Evolutionary conservation across 1,139 yeast species (phyloP), one percentile per base, ranked within the genome.

Genomic region (Zhuliangozyma blackwelliae): DNA sequence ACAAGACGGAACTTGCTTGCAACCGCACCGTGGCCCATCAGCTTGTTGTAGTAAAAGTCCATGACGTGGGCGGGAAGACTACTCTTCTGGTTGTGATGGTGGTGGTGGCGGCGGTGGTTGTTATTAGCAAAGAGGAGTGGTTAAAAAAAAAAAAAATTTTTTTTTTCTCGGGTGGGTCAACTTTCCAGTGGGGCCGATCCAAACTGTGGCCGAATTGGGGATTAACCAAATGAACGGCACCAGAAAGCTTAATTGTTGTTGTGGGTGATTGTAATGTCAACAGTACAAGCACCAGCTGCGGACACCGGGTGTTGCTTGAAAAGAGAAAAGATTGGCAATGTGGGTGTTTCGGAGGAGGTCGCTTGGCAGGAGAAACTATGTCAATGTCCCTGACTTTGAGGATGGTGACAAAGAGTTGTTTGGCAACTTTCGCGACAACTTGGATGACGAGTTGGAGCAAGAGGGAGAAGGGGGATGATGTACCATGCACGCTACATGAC

Each of bases 371-470:
- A 61, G 75, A 49, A 65, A 57, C 37, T 71, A 68, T 41, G 75
- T 70, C 3, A 60, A 57, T 32, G 69, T 72, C 16, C 76, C 75
- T 4, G 65, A 63, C 23, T 51, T 61, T 38, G 72, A 68, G 35
- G 75, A 69, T 35, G 75, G 71, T 33, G 77, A 22, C 5, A 6
- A 7, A 3, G 79, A 72, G 46, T 60, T 75, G 34, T 68, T 75
- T 48, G 77, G 77, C 11, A 65, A 68, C 38, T 72, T 63, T 48
- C 61, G 64, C 37, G 72, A 73, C 40, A 60, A 69, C 41, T 66
- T 67, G 42, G 79, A 75, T 32, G 79, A 73, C 21, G 82, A 75
- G 38, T 49, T 65, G 26, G 63, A 61, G 38, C 64, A 62, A 28
- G 69, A 62, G 10, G 50, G 52, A 10, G 51, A n/a, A n/a, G 48